Evolutionary conservation across 1,139 yeast species (phyloP).

Genomic region (Geotrichum reessii): DNA sequence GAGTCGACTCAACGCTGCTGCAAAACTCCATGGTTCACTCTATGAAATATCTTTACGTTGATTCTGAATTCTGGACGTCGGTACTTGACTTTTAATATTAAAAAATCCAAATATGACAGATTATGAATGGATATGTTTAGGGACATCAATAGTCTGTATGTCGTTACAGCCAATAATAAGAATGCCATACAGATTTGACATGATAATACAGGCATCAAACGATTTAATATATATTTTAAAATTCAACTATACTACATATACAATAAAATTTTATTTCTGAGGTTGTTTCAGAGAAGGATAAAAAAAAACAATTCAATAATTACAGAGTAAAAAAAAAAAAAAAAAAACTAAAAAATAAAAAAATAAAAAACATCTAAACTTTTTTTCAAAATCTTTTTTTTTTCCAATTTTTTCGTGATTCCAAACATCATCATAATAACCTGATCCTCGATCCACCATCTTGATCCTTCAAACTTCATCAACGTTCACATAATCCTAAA

Average conservation of each 20-base stretch:
- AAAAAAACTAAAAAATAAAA: neutral
- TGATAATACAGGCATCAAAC: slow-evolving; percentile 34
- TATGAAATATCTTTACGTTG: slow-evolving; percentile 67
- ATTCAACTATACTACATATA: slow-evolving; percentile 37
- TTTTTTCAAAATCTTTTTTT: slow-evolving; percentile 1
- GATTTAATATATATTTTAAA: slow-evolving; percentile 43
- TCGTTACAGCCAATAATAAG: too few species aligned
- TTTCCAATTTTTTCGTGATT: neutral
- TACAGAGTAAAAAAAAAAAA: slow-evolving; percentile 1
- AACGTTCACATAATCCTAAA: neutral
- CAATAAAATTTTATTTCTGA: neutral
- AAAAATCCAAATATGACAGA: slow-evolving; percentile 23
- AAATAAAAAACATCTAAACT: slow-evolving; percentile 3
- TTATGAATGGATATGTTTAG: slow-evolving; percentile 44
- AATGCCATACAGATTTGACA: too few species aligned
- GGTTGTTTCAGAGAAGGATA: slow-evolving; percentile 19
- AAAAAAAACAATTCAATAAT: neutral
- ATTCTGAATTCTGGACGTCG: slow-evolving; percentile 37
- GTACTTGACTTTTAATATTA: slow-evolving; percentile 23
- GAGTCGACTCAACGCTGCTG: slow-evolving; percentile 55
- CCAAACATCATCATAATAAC: neutral
- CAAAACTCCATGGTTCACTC: slow-evolving; percentile 65
- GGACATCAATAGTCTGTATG: too few species aligned
- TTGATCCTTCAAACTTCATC: neutral
- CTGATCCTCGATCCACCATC: neutral